A percentile compares a stretch with the other conserved stretches of the same genome.
Evolutionary conservation across 352 stramenopile genomes (phyloP).

Genomic region (Phytopythium montanum): DNA sequence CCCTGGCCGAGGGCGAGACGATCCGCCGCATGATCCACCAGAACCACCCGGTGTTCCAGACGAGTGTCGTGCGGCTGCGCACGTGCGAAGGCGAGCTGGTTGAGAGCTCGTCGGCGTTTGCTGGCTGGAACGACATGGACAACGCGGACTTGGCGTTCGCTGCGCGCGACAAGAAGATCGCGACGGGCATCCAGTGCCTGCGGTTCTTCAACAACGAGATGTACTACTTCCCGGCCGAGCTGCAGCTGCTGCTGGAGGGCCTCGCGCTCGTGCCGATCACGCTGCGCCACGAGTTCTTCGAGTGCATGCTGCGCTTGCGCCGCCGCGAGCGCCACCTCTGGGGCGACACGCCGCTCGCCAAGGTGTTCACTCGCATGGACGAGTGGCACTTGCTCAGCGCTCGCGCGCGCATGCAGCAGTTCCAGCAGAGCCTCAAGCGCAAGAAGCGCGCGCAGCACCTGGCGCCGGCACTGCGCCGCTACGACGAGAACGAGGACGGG

Average conservation of each 20-base stretch:
- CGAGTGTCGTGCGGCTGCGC: slow-evolving; percentile 63
- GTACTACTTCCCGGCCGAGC: slow-evolving; percentile 94
- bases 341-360: slow-evolving; percentile 94
- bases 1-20: slow-evolving; percentile 96
- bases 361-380: slow-evolving; percentile 96
- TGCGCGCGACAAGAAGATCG: slow-evolving; percentile 26
- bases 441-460: slow-evolving; percentile 53
- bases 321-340: slow-evolving; percentile 94
- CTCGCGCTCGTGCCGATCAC: slow-evolving; percentile 55
- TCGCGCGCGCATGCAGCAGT: slow-evolving; percentile 80
- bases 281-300: slow-evolving; percentile 84
- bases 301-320: slow-evolving; percentile 85
- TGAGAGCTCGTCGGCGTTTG: slow-evolving; percentile 74
- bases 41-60: slow-evolving; percentile 69
- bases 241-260: slow-evolving; percentile 89
- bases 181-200: slow-evolving; percentile 83
- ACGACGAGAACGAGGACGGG: slow-evolving; percentile 70
- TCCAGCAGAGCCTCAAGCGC: slow-evolving; percentile 69
- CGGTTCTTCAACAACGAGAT: slow-evolving; percentile 99
- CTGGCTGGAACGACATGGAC: slow-evolving; percentile 34
- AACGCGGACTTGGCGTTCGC: neutral
- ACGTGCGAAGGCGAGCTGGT: slow-evolving; percentile 81
- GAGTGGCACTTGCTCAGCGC: slow-evolving; percentile 94
- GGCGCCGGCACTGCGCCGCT: slow-evolving; percentile 52
- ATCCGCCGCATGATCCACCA: slow-evolving; percentile 95